Evolutionary conservation across 2,329 filamentous ascomycete species (phyloP).

Genomic region (Colletotrichum orchidophilum): DNA sequence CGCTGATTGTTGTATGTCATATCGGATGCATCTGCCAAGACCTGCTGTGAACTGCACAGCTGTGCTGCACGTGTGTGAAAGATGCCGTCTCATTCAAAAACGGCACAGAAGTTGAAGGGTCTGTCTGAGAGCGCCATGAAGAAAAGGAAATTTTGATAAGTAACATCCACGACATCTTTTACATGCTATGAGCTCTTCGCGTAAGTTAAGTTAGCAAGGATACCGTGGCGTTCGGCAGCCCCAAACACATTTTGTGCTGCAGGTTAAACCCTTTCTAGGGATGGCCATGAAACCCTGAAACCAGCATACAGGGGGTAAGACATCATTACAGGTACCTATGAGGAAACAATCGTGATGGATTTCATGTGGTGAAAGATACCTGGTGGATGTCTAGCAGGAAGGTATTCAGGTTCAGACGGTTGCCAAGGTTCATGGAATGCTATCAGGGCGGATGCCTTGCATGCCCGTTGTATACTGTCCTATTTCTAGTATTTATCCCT

Average conservation of each 20-base stretch:
- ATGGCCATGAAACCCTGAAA: no score
- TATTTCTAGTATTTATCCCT: no score
- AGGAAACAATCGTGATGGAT: no score
- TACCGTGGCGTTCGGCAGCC: not conserved
- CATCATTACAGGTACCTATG: no score
- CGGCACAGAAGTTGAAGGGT: not conserved
- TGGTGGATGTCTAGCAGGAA: not conserved
- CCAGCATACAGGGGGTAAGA: no score
- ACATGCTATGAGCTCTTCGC: no score
- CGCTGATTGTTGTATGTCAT: rapidly evolving
- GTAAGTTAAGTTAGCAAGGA: no score
- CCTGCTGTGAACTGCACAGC: not conserved
- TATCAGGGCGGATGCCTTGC: not conserved
- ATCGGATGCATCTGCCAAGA: not conserved
- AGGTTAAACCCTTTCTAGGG: no score
- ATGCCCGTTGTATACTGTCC: no score
- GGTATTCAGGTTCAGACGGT: not conserved
- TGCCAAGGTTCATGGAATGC: not conserved
- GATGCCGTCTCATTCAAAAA: not conserved
- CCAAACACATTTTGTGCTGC: not conserved
- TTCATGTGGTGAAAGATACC: not conserved
- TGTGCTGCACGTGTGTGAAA: not conserved
- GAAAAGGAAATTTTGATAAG: no score
- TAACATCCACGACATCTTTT: no score
- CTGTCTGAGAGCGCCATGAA: not conserved